Conservation (phyloP, 805 yeast species). For the Candida maesae region DNA sequence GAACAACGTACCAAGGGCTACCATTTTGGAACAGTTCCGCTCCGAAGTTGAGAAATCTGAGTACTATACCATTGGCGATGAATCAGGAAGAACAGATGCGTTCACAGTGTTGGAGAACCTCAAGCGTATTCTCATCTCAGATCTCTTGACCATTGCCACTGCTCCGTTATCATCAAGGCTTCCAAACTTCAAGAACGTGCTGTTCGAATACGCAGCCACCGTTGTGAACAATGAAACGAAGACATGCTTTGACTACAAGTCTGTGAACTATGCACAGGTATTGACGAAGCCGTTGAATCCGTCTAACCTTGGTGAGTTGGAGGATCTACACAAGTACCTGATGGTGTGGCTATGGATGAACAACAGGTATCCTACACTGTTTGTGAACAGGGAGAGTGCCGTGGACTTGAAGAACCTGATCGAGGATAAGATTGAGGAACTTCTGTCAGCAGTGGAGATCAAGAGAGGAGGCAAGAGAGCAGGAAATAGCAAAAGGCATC, state of each 20-base stretch:
- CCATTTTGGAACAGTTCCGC: slow-evolving; percentile 46
- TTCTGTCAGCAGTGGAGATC: slow-evolving; percentile 22
- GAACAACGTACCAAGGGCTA: slow-evolving; percentile 40
- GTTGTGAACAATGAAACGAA: slow-evolving; percentile 38
- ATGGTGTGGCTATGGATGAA: slow-evolving; percentile 80
- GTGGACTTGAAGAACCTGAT: slow-evolving; percentile 62
- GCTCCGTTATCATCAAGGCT: slow-evolving; percentile 54
- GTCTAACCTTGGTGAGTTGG: slow-evolving; percentile 35
- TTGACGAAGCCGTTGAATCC: slow-evolving; percentile 1
- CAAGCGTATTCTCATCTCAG: slow-evolving; percentile 45
- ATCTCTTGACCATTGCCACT: slow-evolving; percentile 52
- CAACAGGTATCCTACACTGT: slow-evolving; percentile 79
- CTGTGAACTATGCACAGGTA: slow-evolving; percentile 13
- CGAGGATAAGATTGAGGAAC: slow-evolving; percentile 46
- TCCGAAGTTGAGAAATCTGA: slow-evolving; percentile 31
- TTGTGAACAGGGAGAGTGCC: slow-evolving; percentile 75
- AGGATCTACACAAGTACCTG: slow-evolving; percentile 63
- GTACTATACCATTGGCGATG: slow-evolving; percentile 36
- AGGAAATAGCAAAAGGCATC: no score
- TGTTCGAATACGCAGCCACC: slow-evolving; percentile 46
- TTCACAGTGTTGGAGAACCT: slow-evolving; percentile 39
- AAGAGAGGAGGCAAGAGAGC: no score
- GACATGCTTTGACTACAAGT: slow-evolving; percentile 49
- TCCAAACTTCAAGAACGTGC: slow-evolving; percentile 43
- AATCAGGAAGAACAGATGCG: slow-evolving; percentile 34